Conservation (phyloP, 768 basidiomycete genomes). For the Lactifluus subvellereus region DNA sequence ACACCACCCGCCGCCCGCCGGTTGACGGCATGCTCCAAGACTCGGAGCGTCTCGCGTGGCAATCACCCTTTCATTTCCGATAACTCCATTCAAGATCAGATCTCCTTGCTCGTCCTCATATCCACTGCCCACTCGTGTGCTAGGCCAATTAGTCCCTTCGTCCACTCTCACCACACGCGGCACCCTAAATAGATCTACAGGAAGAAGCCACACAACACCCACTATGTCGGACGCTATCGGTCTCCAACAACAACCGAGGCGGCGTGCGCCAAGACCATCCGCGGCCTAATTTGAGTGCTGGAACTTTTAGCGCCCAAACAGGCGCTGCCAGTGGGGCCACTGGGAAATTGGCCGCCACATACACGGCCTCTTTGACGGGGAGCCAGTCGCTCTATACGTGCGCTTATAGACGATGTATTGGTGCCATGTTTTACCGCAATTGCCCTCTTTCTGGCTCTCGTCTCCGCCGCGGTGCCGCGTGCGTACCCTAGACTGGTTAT, state of each 20-base stretch:
- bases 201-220: not conserved
- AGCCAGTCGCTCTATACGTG: not conserved
- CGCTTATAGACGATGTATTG: slow-evolving; percentile 10
- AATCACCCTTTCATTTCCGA: not conserved
- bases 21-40: not conserved
- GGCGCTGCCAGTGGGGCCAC: not conserved
- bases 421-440: not conserved
- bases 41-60: not conserved
- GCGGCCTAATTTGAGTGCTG: too few species aligned
- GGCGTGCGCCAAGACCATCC: too few species aligned
- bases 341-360: not conserved
- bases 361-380: too few species aligned
- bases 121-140: too few species aligned
- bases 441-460: not conserved
- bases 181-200: too few species aligned
- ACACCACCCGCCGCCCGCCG: too few species aligned
- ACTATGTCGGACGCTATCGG: too few species aligned
- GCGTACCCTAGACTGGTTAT: not conserved
- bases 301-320: not conserved
- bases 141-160: too few species aligned
- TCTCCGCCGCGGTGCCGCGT: not conserved
- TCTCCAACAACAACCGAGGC: too few species aligned
- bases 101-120: too few species aligned
- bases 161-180: too few species aligned
- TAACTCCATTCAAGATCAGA: too few species aligned